Base-by-base conservation (phyloP, 441 rosid genomes). In the Syzygium syzygioides region DNA sequence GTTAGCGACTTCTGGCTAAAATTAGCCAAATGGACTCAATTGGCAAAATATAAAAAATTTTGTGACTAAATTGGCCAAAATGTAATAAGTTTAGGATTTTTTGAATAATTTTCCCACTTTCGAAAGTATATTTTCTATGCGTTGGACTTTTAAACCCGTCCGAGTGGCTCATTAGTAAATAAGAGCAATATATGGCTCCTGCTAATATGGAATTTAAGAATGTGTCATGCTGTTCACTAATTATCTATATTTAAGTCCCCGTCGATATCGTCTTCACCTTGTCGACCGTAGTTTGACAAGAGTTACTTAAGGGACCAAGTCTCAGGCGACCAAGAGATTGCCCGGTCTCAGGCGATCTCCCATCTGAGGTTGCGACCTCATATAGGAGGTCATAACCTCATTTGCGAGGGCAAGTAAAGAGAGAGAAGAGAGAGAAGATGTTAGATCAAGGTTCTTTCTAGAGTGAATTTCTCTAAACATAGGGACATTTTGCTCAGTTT, bases 41-140 rank as follows among this genome's bases (percentile, higher is more conserved):
- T 64, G 3, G 0, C 20, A 62, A 64, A 64, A 30, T 1, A 0
- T 28, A 0, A 60, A 28, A 60, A 60, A 0, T 0, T 60, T 60
- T 64, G 6, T 0, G 1, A 64, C 20, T 64, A 1, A n/a, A 30
- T 64, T 30, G 37, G 11, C 10, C 9, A 30, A 64, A 64, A 2
- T 30, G 20, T 0, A 64, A 0, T 17, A 64, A 64, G 9, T 30
- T 30, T 14, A 15, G 19, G 32, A 64, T 20, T 64, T 64, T 60
- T 64, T 3, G 20, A 10, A 0, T 12, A 28, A 30, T 30, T 15
- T 64, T 7, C 11, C 11, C 20, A 0, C 2, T 60, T 60, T 60
- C 2, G 6, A 0, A 60, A 8, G 14, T 28, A 30, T 28, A 1
- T 28, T 60, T 14, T 14, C 19, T 28, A 60, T 60, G 9, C 18